A percentile compares a stretch with the other conserved stretches of the same genome.
Conservation (phyloP, 2,329 filamentous ascomycete genomes). For the Ascochyta viciae-villosae region DNA sequence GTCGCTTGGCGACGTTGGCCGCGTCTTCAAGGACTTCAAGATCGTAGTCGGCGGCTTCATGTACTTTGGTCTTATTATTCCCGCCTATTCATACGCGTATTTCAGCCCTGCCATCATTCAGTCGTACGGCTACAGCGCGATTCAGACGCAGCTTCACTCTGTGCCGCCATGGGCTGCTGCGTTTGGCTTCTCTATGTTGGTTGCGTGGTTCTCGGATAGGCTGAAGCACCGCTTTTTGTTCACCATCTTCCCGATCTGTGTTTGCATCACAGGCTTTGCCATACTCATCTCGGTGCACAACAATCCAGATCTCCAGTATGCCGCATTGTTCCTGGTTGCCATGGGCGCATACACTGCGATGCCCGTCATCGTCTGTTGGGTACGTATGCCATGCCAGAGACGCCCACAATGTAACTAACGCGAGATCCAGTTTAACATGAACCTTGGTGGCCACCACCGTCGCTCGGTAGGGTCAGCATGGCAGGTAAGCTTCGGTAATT, state of each 20-base stretch:
- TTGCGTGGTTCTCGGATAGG: constrained; percentile 76
- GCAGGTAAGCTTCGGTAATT: constrained; percentile 60
- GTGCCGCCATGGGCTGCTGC: constrained; percentile 72
- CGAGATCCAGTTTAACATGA: constrained; percentile 57
- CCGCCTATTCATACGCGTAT: constrained; percentile 54
- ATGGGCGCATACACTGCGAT: constrained; percentile 85
- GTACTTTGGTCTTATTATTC: constrained; percentile 57
- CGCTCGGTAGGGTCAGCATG: constrained; percentile 58
- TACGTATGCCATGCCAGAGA: background rate
- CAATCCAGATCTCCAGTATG: constrained; percentile 73
- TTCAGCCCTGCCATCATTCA: constrained; percentile 58
- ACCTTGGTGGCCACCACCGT: constrained; percentile 59
- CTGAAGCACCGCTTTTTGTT: constrained; percentile 77
- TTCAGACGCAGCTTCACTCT: constrained; percentile 62
- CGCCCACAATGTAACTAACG: background rate
- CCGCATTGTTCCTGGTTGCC: constrained; percentile 80
- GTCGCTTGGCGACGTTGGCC: constrained; percentile 51
- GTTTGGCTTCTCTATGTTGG: constrained; percentile 78
- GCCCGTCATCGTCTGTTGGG: constrained; percentile 73
- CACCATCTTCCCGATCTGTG: constrained; percentile 69
- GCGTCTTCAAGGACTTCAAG: constrained; percentile 59
- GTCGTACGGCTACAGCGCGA: constrained; percentile 58
- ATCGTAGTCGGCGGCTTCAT: constrained; percentile 59
- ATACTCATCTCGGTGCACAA: constrained; percentile 77
- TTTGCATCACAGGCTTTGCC: constrained; percentile 76